A percentile compares a stretch with the other conserved stretches of the same genome.
phyloP scores from a whole-genome alignment of 805 yeast species.

The Teunomyces funiuensis region DNA sequence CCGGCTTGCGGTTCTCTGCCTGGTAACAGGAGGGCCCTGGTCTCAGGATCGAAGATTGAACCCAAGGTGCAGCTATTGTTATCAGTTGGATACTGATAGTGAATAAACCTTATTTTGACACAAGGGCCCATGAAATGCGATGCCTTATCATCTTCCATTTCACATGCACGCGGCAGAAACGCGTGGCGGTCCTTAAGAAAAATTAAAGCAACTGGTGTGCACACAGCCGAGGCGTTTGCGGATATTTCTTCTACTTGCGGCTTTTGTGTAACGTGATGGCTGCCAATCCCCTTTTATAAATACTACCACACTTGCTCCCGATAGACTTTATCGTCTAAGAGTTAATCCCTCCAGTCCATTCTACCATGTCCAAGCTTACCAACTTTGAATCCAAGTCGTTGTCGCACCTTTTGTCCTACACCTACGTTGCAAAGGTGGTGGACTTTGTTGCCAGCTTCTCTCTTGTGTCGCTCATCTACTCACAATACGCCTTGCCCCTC shows the following conservation, averaged over 20 bases:
- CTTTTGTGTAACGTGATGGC: slow-evolving; percentile 9
- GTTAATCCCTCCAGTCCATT: neutral
- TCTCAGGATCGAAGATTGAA: no score
- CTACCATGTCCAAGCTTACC: slow-evolving; percentile 13
- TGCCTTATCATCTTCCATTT: neutral
- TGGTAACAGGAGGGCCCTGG: no score
- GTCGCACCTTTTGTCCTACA: slow-evolving; percentile 32
- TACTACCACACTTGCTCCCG: neutral
- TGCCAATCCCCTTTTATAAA: slow-evolving; percentile 10
- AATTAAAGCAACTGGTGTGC: slow-evolving; percentile 1
- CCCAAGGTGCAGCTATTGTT: no score
- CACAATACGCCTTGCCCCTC: slow-evolving; percentile 21
- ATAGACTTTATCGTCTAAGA: no score
- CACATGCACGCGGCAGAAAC: neutral
- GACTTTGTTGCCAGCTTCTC: slow-evolving; percentile 25
- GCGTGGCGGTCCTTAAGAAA: neutral
- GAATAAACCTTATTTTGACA: no score
- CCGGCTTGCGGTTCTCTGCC: no score
- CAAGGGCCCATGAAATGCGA: no score
- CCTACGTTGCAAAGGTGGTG: slow-evolving; percentile 23
- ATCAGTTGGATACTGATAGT: no score
- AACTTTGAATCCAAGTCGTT: slow-evolving; percentile 33
- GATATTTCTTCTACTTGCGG: neutral
- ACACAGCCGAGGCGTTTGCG: neutral
- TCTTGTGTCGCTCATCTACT: slow-evolving; percentile 23